phyloP scores from a whole-genome alignment of 306 rosid genomes.

The Lathyrus oleraceus region DNA sequence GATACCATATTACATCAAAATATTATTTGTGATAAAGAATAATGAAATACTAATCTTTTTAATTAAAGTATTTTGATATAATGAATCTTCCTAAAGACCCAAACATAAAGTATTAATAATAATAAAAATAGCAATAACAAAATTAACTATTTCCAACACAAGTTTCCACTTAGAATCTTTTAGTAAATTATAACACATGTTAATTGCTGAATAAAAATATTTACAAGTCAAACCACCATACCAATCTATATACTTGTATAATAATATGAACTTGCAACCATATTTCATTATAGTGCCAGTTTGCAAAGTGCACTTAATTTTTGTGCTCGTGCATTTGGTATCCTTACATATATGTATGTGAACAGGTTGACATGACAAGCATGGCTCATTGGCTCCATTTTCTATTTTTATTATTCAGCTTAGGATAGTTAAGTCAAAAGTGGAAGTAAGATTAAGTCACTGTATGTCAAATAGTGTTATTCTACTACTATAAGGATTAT shows the following conservation, averaged over 20 bases:
- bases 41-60: no score
- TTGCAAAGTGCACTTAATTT: constrained; percentile 1
- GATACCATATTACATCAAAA: no score
- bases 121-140: no score
- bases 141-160: no score
- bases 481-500: neutral
- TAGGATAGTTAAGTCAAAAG: neutral
- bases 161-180: neutral
- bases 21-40: no score
- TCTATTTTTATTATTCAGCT: neutral
- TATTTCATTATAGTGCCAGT: neutral
- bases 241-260: neutral
- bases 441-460: neutral
- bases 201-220: neutral
- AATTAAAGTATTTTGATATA: no score
- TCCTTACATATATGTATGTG: neutral
- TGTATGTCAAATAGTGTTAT: neutral
- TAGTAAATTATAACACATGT: neutral
- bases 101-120: no score
- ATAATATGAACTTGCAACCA: neutral
- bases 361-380: neutral
- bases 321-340: neutral
- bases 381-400: neutral
- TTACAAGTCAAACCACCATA: neutral
- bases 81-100: no score